A percentile compares a stretch with the other conserved stretches of the same genome.
Evolutionary conservation across 768 basidiomycete genomes (phyloP).

Genomic region (Kockovaella imperatae): DNA sequence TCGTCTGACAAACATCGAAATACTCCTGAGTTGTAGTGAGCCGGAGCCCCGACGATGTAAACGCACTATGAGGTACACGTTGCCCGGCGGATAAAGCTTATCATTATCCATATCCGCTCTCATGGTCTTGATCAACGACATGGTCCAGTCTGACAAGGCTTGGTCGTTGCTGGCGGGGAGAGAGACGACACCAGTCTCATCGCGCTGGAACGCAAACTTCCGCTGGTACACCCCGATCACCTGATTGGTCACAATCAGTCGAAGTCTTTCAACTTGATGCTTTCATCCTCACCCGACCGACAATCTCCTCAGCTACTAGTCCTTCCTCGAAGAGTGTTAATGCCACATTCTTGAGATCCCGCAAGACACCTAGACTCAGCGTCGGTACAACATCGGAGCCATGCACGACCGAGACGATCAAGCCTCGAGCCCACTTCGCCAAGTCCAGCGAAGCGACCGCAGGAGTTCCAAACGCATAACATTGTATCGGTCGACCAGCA

Average conservation of each 20-base stretch:
- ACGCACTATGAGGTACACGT: constrained; percentile 40
- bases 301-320: constrained; percentile 44
- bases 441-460: constrained; percentile 45
- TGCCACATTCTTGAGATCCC: constrained; percentile 46
- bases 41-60: neutral
- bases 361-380: constrained; percentile 35
- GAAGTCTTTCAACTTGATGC: neutral
- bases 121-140: constrained; percentile 44
- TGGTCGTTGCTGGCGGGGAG: constrained; percentile 15
- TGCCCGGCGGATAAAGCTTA: constrained; percentile 45
- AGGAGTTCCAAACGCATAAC: constrained; percentile 44
- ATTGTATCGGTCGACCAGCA: constrained; percentile 44
- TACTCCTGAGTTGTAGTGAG: constrained; percentile 4
- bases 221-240: constrained; percentile 40
- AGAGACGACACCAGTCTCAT: neutral
- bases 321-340: constrained; percentile 44
- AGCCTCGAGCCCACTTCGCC: constrained; percentile 36
- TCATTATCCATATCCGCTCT: constrained; percentile 44
- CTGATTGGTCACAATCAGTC: neutral
- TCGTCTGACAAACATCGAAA: constrained; percentile 27
- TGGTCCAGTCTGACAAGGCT: constrained; percentile 41
- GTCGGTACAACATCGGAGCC: constrained; percentile 42
- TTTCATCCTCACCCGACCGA: constrained; percentile 34
- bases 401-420: constrained; percentile 44
- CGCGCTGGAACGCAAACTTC: constrained; percentile 9